These are phyloP conservation scores for Sisymbrium altissimum DNA, from an alignment of 345 rosid species.

Conservation along the genomic window DNA sequence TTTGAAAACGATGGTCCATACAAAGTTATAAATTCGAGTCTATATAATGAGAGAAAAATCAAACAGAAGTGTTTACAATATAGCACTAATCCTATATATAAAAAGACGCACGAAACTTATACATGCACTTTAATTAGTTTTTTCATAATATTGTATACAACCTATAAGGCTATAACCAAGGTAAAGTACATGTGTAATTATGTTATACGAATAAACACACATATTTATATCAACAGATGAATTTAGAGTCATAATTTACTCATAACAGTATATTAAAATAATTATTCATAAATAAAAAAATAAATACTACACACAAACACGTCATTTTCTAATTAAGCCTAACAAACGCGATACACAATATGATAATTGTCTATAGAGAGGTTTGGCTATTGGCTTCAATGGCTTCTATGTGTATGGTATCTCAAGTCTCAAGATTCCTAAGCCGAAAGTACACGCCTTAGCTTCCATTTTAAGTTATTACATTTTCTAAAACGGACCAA, in stretches of 20 bases:
- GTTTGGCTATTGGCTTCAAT: neutral
- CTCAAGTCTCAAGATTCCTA: conserved; percentile 21
- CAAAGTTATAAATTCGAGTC: neutral
- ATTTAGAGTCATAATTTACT: neutral
- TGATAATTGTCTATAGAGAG: neutral
- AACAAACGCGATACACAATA: neutral
- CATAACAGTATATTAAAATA: neutral
- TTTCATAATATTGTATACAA: too few relatives aligned
- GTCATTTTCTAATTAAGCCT: neutral
- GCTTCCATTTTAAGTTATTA: neutral
- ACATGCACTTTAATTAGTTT: neutral
- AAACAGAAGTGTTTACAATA: neutral
- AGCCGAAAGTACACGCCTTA: neutral
- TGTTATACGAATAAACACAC: neutral
- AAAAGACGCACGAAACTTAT: neutral
- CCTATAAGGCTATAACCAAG: too few relatives aligned
- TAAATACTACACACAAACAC: neutral
- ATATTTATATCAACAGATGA: neutral
- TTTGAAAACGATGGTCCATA: neutral
- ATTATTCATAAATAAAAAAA: neutral
- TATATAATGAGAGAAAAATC: neutral
- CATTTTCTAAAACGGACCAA: conserved; percentile 3
- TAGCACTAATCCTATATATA: neutral
- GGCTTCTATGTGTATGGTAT: conserved; percentile 26
- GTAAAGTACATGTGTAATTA: too few relatives aligned